These are phyloP conservation scores for Lachancea cidri DNA, from an alignment of 805 yeast genomes.

Conservation along the genomic window DNA sequence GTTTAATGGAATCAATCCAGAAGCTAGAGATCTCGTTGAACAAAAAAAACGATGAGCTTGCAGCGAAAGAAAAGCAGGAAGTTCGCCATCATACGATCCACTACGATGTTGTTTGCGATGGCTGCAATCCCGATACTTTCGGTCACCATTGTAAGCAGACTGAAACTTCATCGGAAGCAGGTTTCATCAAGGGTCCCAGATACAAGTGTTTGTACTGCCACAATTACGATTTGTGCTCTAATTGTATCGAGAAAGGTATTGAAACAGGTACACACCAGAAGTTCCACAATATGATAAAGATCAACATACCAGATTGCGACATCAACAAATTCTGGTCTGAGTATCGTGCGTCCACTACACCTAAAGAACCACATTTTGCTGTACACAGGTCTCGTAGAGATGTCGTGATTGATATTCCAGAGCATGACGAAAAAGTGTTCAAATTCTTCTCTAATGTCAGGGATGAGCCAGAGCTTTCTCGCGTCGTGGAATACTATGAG, in stretches of 20 bases:
- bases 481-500: constrained; percentile 16
- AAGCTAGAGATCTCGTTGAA: constrained; percentile 15
- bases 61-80: neutral
- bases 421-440: constrained; percentile 16
- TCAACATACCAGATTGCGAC: constrained; percentile 13
- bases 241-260: constrained; percentile 24
- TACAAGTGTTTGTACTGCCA: constrained; percentile 44
- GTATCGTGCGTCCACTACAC: neutral
- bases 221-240: constrained; percentile 45
- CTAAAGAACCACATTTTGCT: constrained; percentile 1
- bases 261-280: constrained; percentile 15
- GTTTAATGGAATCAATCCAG: constrained; percentile 14
- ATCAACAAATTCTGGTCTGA: constrained; percentile 6
- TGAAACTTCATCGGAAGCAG: constrained; percentile 9
- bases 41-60: constrained; percentile 2
- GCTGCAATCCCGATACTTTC: constrained; percentile 16
- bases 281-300: constrained; percentile 18
- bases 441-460: constrained; percentile 23
- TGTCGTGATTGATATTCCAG: constrained; percentile 19
- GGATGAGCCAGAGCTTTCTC: constrained; percentile 13
- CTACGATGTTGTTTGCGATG: constrained; percentile 23
- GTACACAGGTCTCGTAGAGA: constrained; percentile 9
- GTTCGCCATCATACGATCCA: constrained; percentile 10
- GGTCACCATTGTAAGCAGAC: neutral
- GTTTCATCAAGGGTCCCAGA: constrained; percentile 37